Percentiles rank a stretch among this genome's conserved stretches.
Evolutionary conservation across 1,139 yeast genomes (phyloP).

Genomic region (Suhomyces ambrosiae): DNA sequence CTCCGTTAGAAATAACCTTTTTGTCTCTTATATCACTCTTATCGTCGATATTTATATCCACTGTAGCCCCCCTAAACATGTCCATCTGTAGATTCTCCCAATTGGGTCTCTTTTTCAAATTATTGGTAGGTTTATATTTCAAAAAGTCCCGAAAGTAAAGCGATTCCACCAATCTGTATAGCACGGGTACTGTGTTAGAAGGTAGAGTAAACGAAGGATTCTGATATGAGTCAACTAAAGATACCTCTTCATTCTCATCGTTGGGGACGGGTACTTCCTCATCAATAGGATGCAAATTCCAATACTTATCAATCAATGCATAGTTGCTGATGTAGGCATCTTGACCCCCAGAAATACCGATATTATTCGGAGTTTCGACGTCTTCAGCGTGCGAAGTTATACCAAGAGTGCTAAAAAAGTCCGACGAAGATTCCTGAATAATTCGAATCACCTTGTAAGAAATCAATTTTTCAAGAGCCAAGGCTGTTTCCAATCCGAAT

Average conservation of each 20-base stretch:
- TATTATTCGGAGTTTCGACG: conserved; percentile 1
- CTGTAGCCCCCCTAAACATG: conserved; percentile 41
- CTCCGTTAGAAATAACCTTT: conserved; percentile 16
- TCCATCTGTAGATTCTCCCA: conserved; percentile 47
- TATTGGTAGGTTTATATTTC: conserved; percentile 44
- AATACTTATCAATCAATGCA: conserved; percentile 44
- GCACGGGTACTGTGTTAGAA: conserved; percentile 53
- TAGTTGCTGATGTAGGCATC: conserved; percentile 37
- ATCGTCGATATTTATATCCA: conserved; percentile 39
- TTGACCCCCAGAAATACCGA: conserved; percentile 40
- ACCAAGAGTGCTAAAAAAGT: conserved; percentile 32
- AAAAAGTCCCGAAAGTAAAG: conserved; percentile 51
- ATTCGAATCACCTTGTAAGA: conserved; percentile 29
- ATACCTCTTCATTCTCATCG: conserved; percentile 14
- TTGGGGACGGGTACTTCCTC: conserved; percentile 19
- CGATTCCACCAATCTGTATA: conserved; percentile 51
- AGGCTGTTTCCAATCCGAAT: conserved; percentile 56
- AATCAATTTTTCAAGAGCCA: conserved; percentile 31
- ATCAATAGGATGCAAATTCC: conserved; percentile 45
- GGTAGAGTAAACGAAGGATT: conserved; percentile 57
- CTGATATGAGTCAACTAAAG: conserved; percentile 30
- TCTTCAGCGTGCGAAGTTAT: conserved; percentile 11
- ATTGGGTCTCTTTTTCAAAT: conserved; percentile 42
- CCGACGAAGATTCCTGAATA: conserved; percentile 26
- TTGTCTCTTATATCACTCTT: conserved; percentile 26